Percentiles rank a stretch among this genome's conserved stretches.
phyloP scores from a whole-genome alignment of 768 basidiomycete genomes.

The Suillus fuscotomentosus region DNA sequence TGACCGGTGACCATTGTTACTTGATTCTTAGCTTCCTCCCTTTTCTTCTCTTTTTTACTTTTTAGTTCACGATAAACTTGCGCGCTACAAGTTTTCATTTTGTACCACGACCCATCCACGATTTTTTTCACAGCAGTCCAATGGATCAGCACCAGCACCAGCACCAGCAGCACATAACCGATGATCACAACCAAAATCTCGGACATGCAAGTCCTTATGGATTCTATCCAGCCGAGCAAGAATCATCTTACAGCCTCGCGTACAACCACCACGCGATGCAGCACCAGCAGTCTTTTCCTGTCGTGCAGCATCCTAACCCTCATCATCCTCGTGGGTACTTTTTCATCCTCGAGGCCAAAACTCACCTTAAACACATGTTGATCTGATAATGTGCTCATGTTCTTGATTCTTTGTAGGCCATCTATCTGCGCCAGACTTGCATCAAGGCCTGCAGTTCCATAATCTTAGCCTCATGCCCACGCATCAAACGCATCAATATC shows the following conservation, averaged over 20 bases:
- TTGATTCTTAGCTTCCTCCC: constrained; percentile 32
- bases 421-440: constrained; percentile 64
- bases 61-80: constrained; percentile 31
- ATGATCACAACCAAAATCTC: constrained; percentile 46
- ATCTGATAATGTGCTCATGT: constrained; percentile 60
- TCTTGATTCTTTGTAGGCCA: constrained; percentile 53
- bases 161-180: constrained; percentile 44
- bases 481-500: constrained; percentile 70
- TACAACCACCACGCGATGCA: constrained; percentile 54
- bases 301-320: constrained; percentile 54
- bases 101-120: constrained; percentile 33
- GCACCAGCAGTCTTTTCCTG: constrained; percentile 51
- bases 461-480: constrained; percentile 65
- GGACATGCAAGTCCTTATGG: constrained; percentile 40
- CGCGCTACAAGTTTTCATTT: constrained; percentile 32
- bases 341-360: constrained; percentile 36
- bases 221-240: constrained; percentile 56
- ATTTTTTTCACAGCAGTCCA: constrained; percentile 42
- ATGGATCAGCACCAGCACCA: constrained; percentile 38
- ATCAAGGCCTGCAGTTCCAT: constrained; percentile 60
- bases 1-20: constrained; percentile 24
- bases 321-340: constrained; percentile 73
- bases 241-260: constrained; percentile 50
- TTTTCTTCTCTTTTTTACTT: constrained; percentile 33
- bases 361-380: constrained; percentile 54